Conservation (phyloP, 2,329 filamentous ascomycete genomes). For the Aspergillus caelatus region DNA sequence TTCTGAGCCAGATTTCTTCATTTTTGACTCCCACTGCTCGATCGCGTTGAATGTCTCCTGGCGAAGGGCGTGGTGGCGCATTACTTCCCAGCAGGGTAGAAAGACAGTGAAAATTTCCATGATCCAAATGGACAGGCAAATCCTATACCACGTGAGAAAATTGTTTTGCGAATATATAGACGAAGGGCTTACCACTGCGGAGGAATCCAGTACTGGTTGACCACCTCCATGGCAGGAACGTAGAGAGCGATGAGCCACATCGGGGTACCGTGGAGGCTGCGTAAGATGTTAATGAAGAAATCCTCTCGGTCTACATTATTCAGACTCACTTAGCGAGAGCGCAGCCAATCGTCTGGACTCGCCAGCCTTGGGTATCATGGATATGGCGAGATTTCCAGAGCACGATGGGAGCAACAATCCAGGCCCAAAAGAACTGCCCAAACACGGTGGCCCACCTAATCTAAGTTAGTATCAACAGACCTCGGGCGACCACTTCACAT, state of each 20-base stretch:
- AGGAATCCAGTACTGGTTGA: slow-evolving; percentile 62
- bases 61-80: slow-evolving; percentile 36
- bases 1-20: slow-evolving; percentile 26
- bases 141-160: slow-evolving; percentile 23
- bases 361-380: slow-evolving; percentile 68
- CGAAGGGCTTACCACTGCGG: slow-evolving; percentile 60
- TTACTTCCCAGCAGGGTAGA: slow-evolving; percentile 63
- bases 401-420: slow-evolving; percentile 35
- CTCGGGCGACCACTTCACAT: not conserved
- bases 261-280: slow-evolving; percentile 64
- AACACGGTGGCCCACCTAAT: slow-evolving; percentile 32
- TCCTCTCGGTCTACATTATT: slow-evolving; percentile 10
- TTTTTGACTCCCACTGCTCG: slow-evolving; percentile 42
- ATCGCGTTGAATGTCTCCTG: slow-evolving; percentile 41
- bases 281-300: not conserved
- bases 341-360: slow-evolving; percentile 61
- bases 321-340: slow-evolving; percentile 47
- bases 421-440: slow-evolving; percentile 30
- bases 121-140: slow-evolving; percentile 63
- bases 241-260: slow-evolving; percentile 65
- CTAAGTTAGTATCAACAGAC: not conserved
- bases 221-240: slow-evolving; percentile 53
- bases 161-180: not conserved
- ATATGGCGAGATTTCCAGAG: slow-evolving; percentile 65
- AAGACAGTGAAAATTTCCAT: slow-evolving; percentile 68